phyloP scores from a whole-genome alignment of 225 moss, liverwort and hornwort genomes.

The Rhytidiadelphus loreus region DNA sequence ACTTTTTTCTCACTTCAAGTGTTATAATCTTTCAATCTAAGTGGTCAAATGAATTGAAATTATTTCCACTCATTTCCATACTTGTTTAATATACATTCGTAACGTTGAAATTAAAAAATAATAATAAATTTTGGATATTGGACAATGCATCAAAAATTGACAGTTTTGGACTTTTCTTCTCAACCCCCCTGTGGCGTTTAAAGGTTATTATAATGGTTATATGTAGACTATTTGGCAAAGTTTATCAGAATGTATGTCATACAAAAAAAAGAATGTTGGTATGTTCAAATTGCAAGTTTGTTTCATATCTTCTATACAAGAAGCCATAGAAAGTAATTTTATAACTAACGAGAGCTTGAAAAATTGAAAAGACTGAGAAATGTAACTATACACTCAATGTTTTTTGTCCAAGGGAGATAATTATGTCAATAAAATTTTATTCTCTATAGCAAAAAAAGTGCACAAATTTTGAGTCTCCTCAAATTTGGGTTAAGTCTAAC shows the following conservation, averaged over 20 bases:
- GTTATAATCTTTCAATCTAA: background rate
- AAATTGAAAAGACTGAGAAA: background rate
- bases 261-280: background rate
- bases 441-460: background rate
- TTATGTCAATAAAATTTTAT: background rate
- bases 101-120: too few relatives aligned
- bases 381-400: background rate
- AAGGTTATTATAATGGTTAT: background rate
- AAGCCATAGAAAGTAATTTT: fast-evolving
- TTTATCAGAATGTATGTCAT: background rate
- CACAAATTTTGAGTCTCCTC: background rate
- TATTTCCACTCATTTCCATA: background rate
- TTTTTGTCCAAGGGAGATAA: background rate
- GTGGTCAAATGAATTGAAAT: background rate
- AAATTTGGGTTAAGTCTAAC: background rate
- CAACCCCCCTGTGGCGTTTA: fast-evolving
- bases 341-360: background rate
- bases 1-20: background rate
- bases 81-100: background rate
- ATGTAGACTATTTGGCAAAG: background rate
- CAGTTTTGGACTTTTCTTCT: too few relatives aligned
- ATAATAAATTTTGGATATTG: too few relatives aligned
- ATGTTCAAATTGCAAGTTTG: background rate
- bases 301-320: background rate
- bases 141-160: too few relatives aligned